Base-by-base conservation (phyloP, 768 basidiomycete species). In the Termitomyces sp. region DNA sequence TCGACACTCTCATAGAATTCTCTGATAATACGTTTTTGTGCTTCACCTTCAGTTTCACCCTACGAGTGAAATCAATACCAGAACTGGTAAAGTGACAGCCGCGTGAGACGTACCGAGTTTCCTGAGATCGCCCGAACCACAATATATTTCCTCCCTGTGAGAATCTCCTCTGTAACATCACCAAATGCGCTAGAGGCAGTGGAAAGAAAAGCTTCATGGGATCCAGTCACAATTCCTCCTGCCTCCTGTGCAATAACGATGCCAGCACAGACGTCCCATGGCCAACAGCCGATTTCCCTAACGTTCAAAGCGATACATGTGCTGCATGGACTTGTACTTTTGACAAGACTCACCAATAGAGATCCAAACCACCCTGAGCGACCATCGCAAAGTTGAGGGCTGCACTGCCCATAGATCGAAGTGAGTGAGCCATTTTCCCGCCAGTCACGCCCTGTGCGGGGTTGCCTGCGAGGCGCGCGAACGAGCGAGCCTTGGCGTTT, bases 211-310 rank as follows among this genome's bases (percentile, higher is more conserved):
- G 71, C 70, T 22, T 70, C 72, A 52, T 87, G 79, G 50, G 85
- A 86, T 35, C 92, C 93, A 18, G 88, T 87, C 32, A 91, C 84
- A 12, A 87, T 73, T 14, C 88, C 83, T 6, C 96, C 96, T 0
- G 95, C 90, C 69, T 96, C 96, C 60, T 91, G 82, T 0, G 91
- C 88, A 59, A 98, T 95, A 63, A 96, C 86, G 13, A 91, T 85
- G 0, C 94, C 96, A 3, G 96, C 94, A 64, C 87, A 92, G 44
- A 95, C 88, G 70, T 95, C 91, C 94, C 92, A 95, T 14, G 89
- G 84, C 77, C 78, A 81, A 61, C 80, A 81, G 24, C 93, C 93
- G 60, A 94, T 87, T 70, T 93, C 90, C 88, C 88, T 89, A 59
- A 40, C 42, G 40, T 42, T 10, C 9, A 4, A 45, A 18, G 20